Evolutionary conservation across 176 grass and related monocot genomes (phyloP).

Genomic region (Elaeis guineensis): DNA sequence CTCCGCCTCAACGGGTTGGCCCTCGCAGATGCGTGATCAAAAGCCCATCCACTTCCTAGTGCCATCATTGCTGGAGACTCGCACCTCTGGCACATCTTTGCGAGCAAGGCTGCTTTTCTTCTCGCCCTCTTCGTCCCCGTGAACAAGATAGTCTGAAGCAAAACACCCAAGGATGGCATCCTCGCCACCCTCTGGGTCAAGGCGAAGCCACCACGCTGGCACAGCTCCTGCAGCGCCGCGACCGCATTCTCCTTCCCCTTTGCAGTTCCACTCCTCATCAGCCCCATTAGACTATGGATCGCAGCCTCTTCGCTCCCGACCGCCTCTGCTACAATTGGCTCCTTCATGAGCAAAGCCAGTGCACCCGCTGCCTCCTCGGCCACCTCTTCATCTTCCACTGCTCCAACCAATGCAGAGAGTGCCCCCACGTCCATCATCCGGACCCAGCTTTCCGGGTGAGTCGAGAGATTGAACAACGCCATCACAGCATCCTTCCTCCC

Average conservation of each 20-base stretch:
- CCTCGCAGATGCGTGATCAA: slow-evolving; percentile 43
- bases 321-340: slow-evolving; percentile 47
- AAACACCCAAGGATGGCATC: slow-evolving; percentile 39
- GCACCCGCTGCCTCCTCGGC: slow-evolving; percentile 94
- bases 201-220: slow-evolving; percentile 42
- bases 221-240: slow-evolving; percentile 86
- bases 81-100: slow-evolving; percentile 74
- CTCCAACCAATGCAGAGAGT: slow-evolving; percentile 45
- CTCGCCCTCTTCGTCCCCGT: slow-evolving; percentile 82
- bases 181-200: slow-evolving; percentile 52
- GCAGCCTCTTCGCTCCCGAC: slow-evolving; percentile 51
- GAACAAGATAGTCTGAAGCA: slow-evolving; percentile 55
- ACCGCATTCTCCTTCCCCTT: slow-evolving; percentile 96
- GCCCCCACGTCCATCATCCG: slow-evolving; percentile 67
- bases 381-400: slow-evolving; percentile 57
- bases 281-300: slow-evolving; percentile 51
- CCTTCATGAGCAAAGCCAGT: slow-evolving; percentile 71
- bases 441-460: slow-evolving; percentile 65
- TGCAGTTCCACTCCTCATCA: slow-evolving; percentile 81
- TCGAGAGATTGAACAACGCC: slow-evolving; percentile 96
- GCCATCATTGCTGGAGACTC: slow-evolving; percentile 33
- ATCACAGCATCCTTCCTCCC: slow-evolving; percentile 96
- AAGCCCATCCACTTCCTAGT: slow-evolving; percentile 32
- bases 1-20: slow-evolving; percentile 10
- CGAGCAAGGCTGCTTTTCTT: slow-evolving; percentile 71